Evolutionary conservation across 306 rosid species (phyloP), one percentile per base, ranked within the genome.

Genomic region (Datisca glomerata): DNA sequence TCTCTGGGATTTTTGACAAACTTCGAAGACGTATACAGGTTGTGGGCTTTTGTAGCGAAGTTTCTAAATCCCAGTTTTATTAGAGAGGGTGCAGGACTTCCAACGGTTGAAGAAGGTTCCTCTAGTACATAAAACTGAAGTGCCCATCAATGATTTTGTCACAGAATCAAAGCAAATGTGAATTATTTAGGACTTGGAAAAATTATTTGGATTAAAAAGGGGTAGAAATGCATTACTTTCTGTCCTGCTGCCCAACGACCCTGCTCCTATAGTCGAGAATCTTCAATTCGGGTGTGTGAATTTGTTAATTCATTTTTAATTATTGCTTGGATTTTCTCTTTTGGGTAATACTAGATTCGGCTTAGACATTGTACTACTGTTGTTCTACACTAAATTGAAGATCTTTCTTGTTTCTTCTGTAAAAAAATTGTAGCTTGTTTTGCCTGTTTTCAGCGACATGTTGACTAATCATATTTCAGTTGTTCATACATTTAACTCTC

Each of bases 21-120:
- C 76, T 85, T 80, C 69, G 95, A 85, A 51, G 95, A 85, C 50
- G 93, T 85, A 49, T 76, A 85, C 55, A 80, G 66, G 71, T 52
- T 85, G 55, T 85, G 95, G 95, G 87, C 77, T 15, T 80, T 85
- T 61, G 76, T 80, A 31, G 84, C 81, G 0, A 85, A 76, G 64
- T 85, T 85, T 66, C 93, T 85, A 18, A 76, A 76, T 61, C 87
- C 84, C 2, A 12, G 59, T 33, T 76, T 76, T 55, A 59, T 73
- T 36, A 53, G 56, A 38, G 84, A 74, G 57, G 93, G 68, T 10
- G 51, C 63, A 31, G n/a, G 9, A 12, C 91, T 79, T 54, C 70
- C 87, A 18, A 73, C 81, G 16, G 85, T 79, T 41, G 52, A 79
- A 53, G 95, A 85, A 72, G 93, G 43, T 4, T 31, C 9, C 9